These are phyloP conservation scores for Kwoniella botswanensis DNA, from an alignment of 768 basidiomycete genomes.

Conservation along the genomic window DNA sequence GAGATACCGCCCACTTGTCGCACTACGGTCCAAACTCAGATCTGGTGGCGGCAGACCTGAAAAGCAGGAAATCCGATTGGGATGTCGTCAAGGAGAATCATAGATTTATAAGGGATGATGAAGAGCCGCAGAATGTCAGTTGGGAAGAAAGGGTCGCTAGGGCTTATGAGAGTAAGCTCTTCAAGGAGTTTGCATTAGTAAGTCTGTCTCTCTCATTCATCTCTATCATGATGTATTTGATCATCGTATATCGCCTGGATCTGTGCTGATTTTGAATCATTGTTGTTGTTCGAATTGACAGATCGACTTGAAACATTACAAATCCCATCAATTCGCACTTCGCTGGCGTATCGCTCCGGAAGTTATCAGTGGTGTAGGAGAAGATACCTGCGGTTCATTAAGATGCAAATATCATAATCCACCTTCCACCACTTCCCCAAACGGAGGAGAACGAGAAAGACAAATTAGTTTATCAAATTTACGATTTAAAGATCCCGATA, in stretches of 20 bases:
- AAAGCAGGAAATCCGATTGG: conserved; percentile 55
- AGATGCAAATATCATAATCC: conserved; percentile 74
- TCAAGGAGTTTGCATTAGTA: conserved; percentile 72
- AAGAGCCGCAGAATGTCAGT: conserved; percentile 60
- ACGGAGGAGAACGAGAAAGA: not conserved
- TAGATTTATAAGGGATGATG: conserved; percentile 71
- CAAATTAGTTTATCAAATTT: not conserved
- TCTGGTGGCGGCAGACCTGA: conserved; percentile 13
- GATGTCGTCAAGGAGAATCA: conserved; percentile 61
- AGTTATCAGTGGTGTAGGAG: conserved; percentile 82
- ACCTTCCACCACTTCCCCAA: not conserved
- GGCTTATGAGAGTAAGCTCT: conserved; percentile 86
- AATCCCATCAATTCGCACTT: conserved; percentile 85
- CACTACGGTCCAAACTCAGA: conserved; percentile 30
- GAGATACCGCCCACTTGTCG: conserved; percentile 46
- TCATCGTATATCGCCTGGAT: no score
- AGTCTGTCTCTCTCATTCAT: conserved; percentile 3
- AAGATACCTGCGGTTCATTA: conserved; percentile 85
- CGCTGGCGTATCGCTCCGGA: conserved; percentile 94
- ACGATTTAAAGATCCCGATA: conserved; percentile 13
- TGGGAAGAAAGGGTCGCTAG: conserved; percentile 87
- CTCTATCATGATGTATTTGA: no score
- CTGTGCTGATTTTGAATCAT: no score
- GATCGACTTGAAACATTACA: conserved; percentile 90
- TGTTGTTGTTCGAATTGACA: conserved; percentile 6